phyloP scores from a whole-genome alignment of 2,329 filamentous ascomycete species.

The Colletotrichum sp. region DNA sequence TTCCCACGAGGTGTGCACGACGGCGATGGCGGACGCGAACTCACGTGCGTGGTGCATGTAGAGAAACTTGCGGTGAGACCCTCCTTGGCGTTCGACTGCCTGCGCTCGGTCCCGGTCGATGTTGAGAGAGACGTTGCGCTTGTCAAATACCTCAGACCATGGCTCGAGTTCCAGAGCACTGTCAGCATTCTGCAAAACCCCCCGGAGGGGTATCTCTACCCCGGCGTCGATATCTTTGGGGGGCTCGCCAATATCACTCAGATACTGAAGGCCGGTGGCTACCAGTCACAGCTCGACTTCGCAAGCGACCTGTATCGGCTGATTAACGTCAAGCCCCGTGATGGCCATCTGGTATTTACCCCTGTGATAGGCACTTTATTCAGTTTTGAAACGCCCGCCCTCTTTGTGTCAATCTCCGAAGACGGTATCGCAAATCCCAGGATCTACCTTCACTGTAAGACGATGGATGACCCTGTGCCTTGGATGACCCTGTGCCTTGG shows the following conservation, averaged over 20 bases:
- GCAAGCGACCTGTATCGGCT: constrained; percentile 22
- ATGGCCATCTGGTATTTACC: constrained; percentile 20
- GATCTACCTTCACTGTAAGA: constrained; percentile 17
- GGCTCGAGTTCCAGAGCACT: constrained; percentile 24
- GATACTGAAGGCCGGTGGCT: constrained; percentile 11
- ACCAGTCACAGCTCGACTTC: constrained; percentile 23
- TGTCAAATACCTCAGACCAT: constrained; percentile 22
- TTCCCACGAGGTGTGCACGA: no score
- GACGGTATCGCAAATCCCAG: constrained; percentile 16
- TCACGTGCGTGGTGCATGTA: not conserved
- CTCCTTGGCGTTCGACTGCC: constrained; percentile 22
- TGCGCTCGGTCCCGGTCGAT: constrained; percentile 22
- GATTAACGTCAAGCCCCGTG: constrained; percentile 13
- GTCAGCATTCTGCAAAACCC: constrained; percentile 22
- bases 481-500: no score
- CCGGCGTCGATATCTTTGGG: constrained; percentile 24
- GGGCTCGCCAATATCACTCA: constrained; percentile 22
- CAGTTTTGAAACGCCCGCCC: constrained; percentile 3
- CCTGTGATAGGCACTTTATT: constrained; percentile 13
- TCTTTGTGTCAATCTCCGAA: constrained; percentile 22
- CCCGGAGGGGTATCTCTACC: constrained; percentile 24
- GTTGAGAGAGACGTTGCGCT: constrained; percentile 14
- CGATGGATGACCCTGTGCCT: not conserved
- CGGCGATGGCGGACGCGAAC: no score
- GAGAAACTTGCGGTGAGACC: constrained; percentile 11